Evolutionary conservation across 2,329 filamentous ascomycete species (phyloP).

Genomic region (Pseudocercospora pini-densiflorae): DNA sequence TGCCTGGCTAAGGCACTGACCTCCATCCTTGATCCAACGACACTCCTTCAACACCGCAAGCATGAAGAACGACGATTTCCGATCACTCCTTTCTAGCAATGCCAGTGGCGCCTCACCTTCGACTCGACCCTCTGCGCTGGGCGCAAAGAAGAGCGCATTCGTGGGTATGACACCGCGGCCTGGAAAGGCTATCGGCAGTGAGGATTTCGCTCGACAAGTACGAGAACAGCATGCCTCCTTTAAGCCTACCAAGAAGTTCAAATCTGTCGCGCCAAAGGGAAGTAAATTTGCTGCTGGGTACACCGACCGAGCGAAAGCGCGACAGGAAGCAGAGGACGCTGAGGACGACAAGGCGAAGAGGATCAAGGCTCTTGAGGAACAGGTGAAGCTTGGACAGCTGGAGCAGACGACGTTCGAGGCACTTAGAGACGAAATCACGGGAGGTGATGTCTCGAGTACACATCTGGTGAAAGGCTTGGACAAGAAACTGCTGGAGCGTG

Average conservation of each 20-base stretch:
- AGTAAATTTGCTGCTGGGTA: slow-evolving; percentile 80
- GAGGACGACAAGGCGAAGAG: slow-evolving; percentile 64
- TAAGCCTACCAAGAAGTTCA: slow-evolving; percentile 69
- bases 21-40: not conserved
- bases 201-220: slow-evolving; percentile 83
- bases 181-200: slow-evolving; percentile 56
- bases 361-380: slow-evolving; percentile 78
- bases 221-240: slow-evolving; percentile 67
- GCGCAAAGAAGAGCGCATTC: slow-evolving; percentile 40
- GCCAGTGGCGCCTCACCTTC: slow-evolving; percentile 41
- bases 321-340: slow-evolving; percentile 54
- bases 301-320: slow-evolving; percentile 74
- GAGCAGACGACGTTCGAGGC: slow-evolving; percentile 78
- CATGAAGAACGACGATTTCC: slow-evolving; percentile 98
- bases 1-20: not conserved
- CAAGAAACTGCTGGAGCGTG: slow-evolving; percentile 74
- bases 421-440: slow-evolving; percentile 74
- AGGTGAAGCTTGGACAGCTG: slow-evolving; percentile 82
- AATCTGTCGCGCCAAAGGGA: slow-evolving; percentile 78
- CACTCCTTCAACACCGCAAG: not conserved
- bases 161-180: slow-evolving; percentile 94
- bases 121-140: slow-evolving; percentile 42
- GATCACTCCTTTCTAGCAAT: slow-evolving; percentile 70
- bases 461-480: slow-evolving; percentile 93
- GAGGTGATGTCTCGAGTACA: slow-evolving; percentile 78